Conservation (phyloP, 352 stramenopile genomes). For the Globisporangium sylvaticum region DNA sequence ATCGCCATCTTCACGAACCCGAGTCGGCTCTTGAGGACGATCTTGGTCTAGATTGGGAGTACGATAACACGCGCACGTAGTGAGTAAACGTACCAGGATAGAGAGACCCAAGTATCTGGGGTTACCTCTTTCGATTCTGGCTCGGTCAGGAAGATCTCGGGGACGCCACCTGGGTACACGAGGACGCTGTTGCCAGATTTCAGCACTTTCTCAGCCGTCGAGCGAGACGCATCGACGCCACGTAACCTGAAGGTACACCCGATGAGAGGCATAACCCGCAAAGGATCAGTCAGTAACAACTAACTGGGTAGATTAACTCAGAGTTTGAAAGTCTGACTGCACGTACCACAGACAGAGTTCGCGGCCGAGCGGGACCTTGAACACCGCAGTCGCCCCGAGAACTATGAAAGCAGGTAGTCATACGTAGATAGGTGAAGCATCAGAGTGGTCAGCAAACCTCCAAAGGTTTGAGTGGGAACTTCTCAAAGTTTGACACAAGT, state of each 20-base stretch:
- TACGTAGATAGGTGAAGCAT: background rate
- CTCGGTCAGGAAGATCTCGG: conserved; percentile 42
- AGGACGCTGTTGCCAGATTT: conserved; percentile 36
- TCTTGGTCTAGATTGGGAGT: conserved; percentile 20
- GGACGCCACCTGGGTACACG: conserved; percentile 40
- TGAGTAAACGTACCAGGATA: background rate
- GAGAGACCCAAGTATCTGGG: too few species aligned
- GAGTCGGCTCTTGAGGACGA: conserved; percentile 39
- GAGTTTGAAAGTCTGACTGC: too few species aligned
- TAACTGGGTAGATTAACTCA: too few species aligned
- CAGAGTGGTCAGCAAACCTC: conserved; percentile 4
- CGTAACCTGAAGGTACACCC: too few species aligned
- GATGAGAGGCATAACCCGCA: too few species aligned
- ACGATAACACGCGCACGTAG: background rate
- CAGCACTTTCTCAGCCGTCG: conserved; percentile 38
- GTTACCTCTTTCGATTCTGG: conserved; percentile 47
- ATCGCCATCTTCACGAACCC: conserved; percentile 48
- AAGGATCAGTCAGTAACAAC: too few species aligned
- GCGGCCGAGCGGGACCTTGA: conserved; percentile 57
- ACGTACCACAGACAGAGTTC: conserved; percentile 60
- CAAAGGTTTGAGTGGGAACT: too few species aligned
- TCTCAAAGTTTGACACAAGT: background rate
- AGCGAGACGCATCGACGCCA: conserved; percentile 38
- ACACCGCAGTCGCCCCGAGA: conserved; percentile 65
- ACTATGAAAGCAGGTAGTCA: conserved; percentile 23